These are phyloP conservation scores for Candida tropicalis DNA, from an alignment of 1,139 yeast genomes.

Conservation along the genomic window DNA sequence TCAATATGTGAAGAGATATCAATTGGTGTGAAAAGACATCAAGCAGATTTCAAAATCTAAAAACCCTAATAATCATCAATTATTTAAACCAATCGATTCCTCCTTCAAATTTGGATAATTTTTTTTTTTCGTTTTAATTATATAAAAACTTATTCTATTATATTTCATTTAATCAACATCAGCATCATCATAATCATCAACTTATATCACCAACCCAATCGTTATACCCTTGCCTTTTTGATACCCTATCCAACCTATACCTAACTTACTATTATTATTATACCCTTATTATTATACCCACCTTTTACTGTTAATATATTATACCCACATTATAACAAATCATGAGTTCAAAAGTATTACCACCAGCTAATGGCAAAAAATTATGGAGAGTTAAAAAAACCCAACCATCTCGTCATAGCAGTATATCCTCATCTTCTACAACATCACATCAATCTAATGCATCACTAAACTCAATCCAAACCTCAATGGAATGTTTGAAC, in stretches of 20 bases:
- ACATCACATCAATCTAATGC: background rate
- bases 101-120: background rate
- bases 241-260: background rate
- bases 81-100: constrained; percentile 4
- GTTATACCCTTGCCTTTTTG: background rate
- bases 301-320: background rate
- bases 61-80: no score
- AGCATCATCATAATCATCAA: no score
- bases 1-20: no score
- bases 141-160: no score
- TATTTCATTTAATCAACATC: no score
- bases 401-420: constrained; percentile 18
- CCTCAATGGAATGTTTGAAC: constrained; percentile 43
- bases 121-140: background rate
- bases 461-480: constrained; percentile 11
- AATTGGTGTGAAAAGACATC: no score
- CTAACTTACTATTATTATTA: background rate
- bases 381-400: constrained; percentile 50
- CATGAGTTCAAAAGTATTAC: constrained; percentile 21
- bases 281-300: constrained; percentile 5
- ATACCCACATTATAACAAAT: constrained; percentile 1
- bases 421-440: constrained; percentile 17
- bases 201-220: background rate
- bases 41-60: no score
- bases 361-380: constrained; percentile 52